A percentile compares a stretch with the other conserved stretches of the same genome.
These are phyloP conservation scores for Pseudogymnoascus sp. DNA, from an alignment of 2,329 filamentous ascomycete species.

Conservation along the genomic window DNA sequence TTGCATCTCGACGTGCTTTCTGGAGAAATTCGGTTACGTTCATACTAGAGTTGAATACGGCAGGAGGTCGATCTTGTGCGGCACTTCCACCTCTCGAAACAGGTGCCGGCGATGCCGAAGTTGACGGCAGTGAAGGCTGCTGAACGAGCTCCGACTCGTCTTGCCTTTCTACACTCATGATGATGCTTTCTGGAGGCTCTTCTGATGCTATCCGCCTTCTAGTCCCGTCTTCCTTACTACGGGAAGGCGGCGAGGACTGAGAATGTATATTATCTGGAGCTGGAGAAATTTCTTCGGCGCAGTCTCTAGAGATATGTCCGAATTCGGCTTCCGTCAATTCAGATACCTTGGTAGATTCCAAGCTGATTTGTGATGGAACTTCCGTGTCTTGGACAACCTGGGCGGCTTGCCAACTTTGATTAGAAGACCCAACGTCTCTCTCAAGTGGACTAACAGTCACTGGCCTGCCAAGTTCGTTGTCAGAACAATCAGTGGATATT, in stretches of 20 bases:
- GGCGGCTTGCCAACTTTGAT: slow-evolving; percentile 3
- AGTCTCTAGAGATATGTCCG: not conserved
- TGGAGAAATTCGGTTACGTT: slow-evolving; percentile 5
- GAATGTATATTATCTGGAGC: not conserved
- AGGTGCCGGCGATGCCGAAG: not conserved
- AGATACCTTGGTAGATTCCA: not conserved
- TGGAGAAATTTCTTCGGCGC: not conserved
- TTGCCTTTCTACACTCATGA: slow-evolving; percentile 2
- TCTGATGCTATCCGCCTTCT: not conserved
- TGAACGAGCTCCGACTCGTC: not conserved
- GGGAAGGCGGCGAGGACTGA: not conserved
- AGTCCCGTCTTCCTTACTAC: not conserved
- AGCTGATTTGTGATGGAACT: not conserved
- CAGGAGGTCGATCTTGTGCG: not conserved
- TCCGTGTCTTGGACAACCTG: not conserved
- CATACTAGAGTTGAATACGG: not conserved
- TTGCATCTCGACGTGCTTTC: not conserved
- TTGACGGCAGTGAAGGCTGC: not conserved
- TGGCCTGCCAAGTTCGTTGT: not conserved
- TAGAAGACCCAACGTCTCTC: not conserved
- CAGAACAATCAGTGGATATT: slow-evolving; percentile 2
- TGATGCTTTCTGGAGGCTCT: not conserved
- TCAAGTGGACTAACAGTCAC: not conserved
- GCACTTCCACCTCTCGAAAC: not conserved
- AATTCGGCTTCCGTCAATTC: not conserved